Conservation (phyloP, 805 yeast species). For the Yarrowia yakushimensis region DNA sequence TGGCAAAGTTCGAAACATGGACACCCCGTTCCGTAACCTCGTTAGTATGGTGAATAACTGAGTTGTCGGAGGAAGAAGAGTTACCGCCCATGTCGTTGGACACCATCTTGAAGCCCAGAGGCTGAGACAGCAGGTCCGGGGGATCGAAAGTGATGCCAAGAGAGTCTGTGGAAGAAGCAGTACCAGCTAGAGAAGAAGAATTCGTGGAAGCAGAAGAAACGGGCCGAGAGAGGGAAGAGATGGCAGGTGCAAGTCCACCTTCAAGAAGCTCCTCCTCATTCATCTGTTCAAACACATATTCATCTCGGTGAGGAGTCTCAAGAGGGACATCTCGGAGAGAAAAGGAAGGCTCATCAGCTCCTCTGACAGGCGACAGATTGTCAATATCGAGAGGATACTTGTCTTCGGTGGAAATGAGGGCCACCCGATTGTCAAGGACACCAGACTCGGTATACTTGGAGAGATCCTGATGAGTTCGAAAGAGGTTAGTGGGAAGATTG, state of each 20-base stretch:
- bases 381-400: constrained; percentile 9
- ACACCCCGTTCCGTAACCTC: neutral
- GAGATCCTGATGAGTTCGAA: constrained; percentile 18
- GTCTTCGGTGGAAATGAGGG: neutral
- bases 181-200: constrained; percentile 1
- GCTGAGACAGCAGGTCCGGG: constrained; percentile 4
- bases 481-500: neutral
- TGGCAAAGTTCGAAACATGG: neutral
- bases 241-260: neutral
- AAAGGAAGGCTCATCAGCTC: neutral
- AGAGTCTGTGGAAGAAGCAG: constrained; percentile 4
- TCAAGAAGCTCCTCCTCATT: neutral
- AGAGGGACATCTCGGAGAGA: constrained; percentile 5
- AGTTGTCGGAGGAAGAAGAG: neutral
- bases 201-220: neutral
- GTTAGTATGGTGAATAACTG: neutral
- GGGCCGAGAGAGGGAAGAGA: neutral
- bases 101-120: constrained; percentile 16
- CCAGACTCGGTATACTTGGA: constrained; percentile 4
- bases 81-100: constrained; percentile 10
- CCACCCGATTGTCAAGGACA: neutral
- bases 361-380: constrained; percentile 1
- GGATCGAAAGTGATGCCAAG: neutral
- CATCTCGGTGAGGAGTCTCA: constrained; percentile 18
- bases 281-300: neutral